These are phyloP conservation scores for Akanthomyces dipterigenus DNA, from an alignment of 2,329 filamentous ascomycete genomes.

Conservation along the genomic window DNA sequence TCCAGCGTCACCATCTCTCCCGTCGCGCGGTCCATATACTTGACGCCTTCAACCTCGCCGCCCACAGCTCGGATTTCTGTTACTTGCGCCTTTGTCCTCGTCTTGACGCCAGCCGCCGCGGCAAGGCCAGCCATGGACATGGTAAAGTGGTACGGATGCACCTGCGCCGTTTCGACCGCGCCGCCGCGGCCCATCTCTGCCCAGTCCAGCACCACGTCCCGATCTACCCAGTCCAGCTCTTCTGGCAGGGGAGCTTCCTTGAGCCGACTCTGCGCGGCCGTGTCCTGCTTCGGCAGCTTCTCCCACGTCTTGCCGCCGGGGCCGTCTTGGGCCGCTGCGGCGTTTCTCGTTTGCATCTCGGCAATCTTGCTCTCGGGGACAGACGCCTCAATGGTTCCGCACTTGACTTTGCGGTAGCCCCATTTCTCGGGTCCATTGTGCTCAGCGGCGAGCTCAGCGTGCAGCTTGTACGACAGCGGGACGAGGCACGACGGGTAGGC, in stretches of 20 bases:
- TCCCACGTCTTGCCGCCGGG: slow-evolving; percentile 44
- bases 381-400: slow-evolving; percentile 51
- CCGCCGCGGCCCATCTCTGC: slow-evolving; percentile 69
- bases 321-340: background rate
- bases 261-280: slow-evolving; percentile 38
- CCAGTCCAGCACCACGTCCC: slow-evolving; percentile 60
- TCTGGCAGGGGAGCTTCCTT: slow-evolving; percentile 58
- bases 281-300: slow-evolving; percentile 55
- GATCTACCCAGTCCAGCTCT: slow-evolving; percentile 80
- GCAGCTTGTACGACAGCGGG: slow-evolving; percentile 75
- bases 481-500: slow-evolving; percentile 83
- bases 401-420: slow-evolving; percentile 78
- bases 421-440: slow-evolving; percentile 72
- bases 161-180: slow-evolving; percentile 77
- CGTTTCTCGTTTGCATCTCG: background rate
- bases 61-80: slow-evolving; percentile 55
- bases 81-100: slow-evolving; percentile 61
- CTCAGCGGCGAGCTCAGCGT: slow-evolving; percentile 76
- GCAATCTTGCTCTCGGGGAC: slow-evolving; percentile 20
- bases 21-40: slow-evolving; percentile 45
- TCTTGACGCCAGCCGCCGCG: slow-evolving; percentile 57
- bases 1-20: slow-evolving; percentile 29
- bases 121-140: slow-evolving; percentile 75
- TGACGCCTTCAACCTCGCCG: slow-evolving; percentile 53
- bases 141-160: slow-evolving; percentile 89